phyloP scores from a whole-genome alignment of 257 asterid genomes.

The Rehmannia glutinosa region DNA sequence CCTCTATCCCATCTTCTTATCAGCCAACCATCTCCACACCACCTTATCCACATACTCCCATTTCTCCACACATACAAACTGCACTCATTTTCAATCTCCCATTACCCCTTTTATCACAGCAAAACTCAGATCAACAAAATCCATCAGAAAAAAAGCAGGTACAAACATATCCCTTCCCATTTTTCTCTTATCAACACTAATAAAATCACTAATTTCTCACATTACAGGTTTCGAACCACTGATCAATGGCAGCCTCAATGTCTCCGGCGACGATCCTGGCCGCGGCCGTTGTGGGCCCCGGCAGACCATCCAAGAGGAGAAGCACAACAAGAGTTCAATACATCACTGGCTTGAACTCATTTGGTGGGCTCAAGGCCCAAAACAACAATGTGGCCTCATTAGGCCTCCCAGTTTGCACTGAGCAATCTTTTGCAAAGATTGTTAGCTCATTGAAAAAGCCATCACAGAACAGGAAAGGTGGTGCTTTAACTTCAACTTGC shows the following conservation, averaged over 20 bases:
- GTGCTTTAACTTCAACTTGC: slow-evolving; percentile 64
- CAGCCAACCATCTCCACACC: slow-evolving; percentile 53
- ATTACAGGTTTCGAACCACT: slow-evolving; percentile 25
- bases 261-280: slow-evolving; percentile 37
- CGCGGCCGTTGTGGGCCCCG: slow-evolving; percentile 38
- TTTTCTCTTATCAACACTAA: neutral
- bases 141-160: slow-evolving; percentile 31
- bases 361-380: slow-evolving; percentile 80
- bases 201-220: no score
- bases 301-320: slow-evolving; percentile 32
- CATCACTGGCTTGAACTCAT: slow-evolving; percentile 68
- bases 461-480: slow-evolving; percentile 27
- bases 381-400: slow-evolving; percentile 51
- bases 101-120: slow-evolving; percentile 33
- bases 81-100: slow-evolving; percentile 28
- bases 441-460: slow-evolving; percentile 45
- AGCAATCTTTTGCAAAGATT: slow-evolving; percentile 62
- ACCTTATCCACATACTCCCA: slow-evolving; percentile 55
- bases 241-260: slow-evolving; percentile 47
- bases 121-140: slow-evolving; percentile 13
- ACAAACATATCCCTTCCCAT: neutral
- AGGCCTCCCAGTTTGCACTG: slow-evolving; percentile 59
- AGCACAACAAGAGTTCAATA: slow-evolving; percentile 45
- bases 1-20: no score
- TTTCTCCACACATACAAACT: slow-evolving; percentile 35